Base-by-base conservation (phyloP, 2,329 filamentous ascomycete species). In the Aspergillus felis region DNA sequence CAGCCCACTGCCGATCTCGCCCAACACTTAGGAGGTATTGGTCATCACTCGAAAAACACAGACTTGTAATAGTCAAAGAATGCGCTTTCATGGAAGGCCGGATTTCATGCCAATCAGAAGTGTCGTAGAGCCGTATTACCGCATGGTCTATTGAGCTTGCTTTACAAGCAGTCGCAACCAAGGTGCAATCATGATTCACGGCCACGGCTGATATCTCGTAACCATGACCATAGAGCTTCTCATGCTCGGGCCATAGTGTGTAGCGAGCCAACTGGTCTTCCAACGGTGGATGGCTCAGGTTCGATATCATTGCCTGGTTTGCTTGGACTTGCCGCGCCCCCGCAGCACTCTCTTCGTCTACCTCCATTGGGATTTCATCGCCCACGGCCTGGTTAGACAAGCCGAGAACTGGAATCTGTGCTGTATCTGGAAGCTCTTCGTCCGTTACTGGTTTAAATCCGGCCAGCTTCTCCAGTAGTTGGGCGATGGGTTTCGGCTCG, bases 201-300 rank as follows among this genome's bases (percentile, higher is more conserved):
- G 92, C 90, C 17, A 96, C 84, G 41, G 91, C 89, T 1, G 91
- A 96, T 51, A 99, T 93, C 74, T 99, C 94, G 76, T 97, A 97
- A 29, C 94, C 94, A 75, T 99, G 94, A 1, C 94, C 94, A 75
- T 99, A 99, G 1, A 99, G 83, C 78, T 99, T 99, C 74, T 99
- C 94, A 6, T 86, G 86, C 71, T 99, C 94, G 3, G 94, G 94
- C 92, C 92, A 99, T 32, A 99, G 85, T 0, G 94, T 96, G 72
- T 95, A 87, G 8, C 92, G 87, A 25, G 92, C 89, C 2, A 99
- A 84, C 55, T 91, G 88, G 73, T 97, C 94, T 74, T 99, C 94
- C 38, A 91, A 82, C 0, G 94, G 93, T 10, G 94, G 92, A 62
- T 89, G 86, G 46, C 84, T 76, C 53, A 88, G 81, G 47, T 87